Percentiles rank a stretch among this genome's conserved stretches.
Evolutionary conservation across 495 filamentous ascomycete species (phyloP).

Genomic region (Tuber magnatum): DNA sequence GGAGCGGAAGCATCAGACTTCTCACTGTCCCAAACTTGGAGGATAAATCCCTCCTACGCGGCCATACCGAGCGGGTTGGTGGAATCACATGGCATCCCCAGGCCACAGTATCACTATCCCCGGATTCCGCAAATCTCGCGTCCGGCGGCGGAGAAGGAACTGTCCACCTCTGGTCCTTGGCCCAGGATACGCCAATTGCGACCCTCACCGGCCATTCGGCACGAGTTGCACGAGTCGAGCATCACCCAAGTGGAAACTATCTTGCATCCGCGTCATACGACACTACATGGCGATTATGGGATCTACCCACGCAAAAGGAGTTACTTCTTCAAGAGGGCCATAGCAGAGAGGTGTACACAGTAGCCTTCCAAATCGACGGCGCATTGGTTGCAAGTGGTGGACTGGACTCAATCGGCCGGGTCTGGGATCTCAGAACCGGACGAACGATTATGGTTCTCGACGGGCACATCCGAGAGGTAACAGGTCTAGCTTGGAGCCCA

Average conservation of each 20-base stretch:
- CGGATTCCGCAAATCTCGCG: constrained; percentile 72
- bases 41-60: constrained; percentile 63
- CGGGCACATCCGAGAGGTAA: constrained; percentile 76
- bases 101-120: constrained; percentile 70
- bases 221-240: constrained; percentile 83
- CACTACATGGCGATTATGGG: constrained; percentile 96
- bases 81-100: constrained; percentile 85
- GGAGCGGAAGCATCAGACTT: constrained; percentile 79
- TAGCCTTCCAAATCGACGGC: constrained; percentile 83
- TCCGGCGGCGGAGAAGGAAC: constrained; percentile 86
- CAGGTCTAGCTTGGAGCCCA: constrained; percentile 81
- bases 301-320: constrained; percentile 74
- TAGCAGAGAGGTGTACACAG: constrained; percentile 79
- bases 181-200: constrained; percentile 69
- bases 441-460: constrained; percentile 94
- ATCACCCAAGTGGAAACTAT: constrained; percentile 86
- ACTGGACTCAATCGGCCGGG: constrained; percentile 83
- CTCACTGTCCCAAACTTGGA: constrained; percentile 76
- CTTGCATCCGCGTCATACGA: constrained; percentile 91
- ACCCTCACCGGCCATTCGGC: constrained; percentile 80
- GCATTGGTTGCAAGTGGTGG: constrained; percentile 84
- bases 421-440: constrained; percentile 95
- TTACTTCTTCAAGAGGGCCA: constrained; percentile 91
- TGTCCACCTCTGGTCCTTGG: constrained; percentile 84
- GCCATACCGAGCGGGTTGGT: constrained; percentile 79